phyloP scores from a whole-genome alignment of 257 asterid species.

The Henckelia pumila region DNA sequence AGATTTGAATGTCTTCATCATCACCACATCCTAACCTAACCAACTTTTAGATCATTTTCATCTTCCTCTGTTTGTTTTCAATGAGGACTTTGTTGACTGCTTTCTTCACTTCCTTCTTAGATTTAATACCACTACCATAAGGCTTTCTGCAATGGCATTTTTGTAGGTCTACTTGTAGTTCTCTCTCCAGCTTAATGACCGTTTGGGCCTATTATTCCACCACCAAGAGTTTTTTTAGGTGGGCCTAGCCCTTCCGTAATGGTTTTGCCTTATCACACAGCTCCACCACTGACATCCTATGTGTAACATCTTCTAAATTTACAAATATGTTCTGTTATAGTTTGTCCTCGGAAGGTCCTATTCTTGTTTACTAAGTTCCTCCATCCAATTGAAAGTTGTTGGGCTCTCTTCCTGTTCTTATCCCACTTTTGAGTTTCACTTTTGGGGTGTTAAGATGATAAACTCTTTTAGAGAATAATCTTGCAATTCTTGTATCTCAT shows the following conservation, averaged over 20 bases:
- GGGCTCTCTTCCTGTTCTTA: background rate
- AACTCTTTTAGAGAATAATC: background rate
- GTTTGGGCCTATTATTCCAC: background rate
- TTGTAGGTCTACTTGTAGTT: background rate
- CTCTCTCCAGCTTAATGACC: background rate
- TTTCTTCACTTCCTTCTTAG: background rate
- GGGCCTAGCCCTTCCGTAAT: background rate
- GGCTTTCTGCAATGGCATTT: background rate
- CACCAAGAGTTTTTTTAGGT: background rate
- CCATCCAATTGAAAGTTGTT: background rate
- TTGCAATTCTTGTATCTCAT: background rate
- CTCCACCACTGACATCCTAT: background rate
- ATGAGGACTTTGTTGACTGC: background rate
- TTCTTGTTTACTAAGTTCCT: background rate
- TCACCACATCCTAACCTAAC: background rate
- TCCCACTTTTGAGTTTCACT: background rate
- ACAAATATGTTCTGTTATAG: too few relatives aligned
- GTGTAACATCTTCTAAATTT: too few relatives aligned
- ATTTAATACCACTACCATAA: background rate
- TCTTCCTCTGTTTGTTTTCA: background rate
- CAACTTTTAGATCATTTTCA: background rate
- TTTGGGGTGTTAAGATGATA: background rate
- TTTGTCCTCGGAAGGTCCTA: background rate
- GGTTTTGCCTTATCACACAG: background rate
- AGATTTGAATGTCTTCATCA: background rate